A percentile compares a stretch with the other conserved stretches of the same genome.
Evolutionary conservation across 2,329 filamentous ascomycete genomes (phyloP).

Genomic region (Exutisphaerella laricina): DNA sequence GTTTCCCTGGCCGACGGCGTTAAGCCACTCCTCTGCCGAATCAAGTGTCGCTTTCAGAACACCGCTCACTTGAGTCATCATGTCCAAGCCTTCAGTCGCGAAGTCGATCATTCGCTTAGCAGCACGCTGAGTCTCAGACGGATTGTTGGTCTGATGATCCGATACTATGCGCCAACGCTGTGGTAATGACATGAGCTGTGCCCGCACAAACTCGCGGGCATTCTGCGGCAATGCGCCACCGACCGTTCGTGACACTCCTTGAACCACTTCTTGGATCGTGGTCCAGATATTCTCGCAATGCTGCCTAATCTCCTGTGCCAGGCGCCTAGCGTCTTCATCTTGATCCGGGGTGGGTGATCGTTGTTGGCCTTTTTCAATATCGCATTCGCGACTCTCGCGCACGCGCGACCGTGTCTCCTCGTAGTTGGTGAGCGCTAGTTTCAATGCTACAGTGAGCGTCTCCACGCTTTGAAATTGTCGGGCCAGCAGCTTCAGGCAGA

Average conservation of each 20-base stretch:
- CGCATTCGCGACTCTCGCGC: conserved; percentile 44
- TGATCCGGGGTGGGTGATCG: conserved; percentile 31
- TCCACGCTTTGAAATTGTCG: conserved; percentile 79
- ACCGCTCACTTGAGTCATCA: conserved; percentile 85
- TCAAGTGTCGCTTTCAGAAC: conserved; percentile 85
- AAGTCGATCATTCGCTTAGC: conserved; percentile 78
- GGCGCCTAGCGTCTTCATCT: conserved; percentile 47
- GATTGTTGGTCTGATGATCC: conserved; percentile 25
- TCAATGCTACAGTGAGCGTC: conserved; percentile 67
- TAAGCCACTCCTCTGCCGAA: conserved; percentile 88
- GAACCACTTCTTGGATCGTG: conserved; percentile 68
- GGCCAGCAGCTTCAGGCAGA: conserved; percentile 73
- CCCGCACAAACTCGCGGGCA: conserved; percentile 72
- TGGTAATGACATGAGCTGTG: conserved; percentile 77
- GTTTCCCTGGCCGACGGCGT: conserved; percentile 36
- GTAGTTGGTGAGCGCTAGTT: conserved; percentile 72
- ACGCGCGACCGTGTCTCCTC: conserved; percentile 49
- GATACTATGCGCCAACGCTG: conserved; percentile 73
- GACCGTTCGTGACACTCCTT: conserved; percentile 81
- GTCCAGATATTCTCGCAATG: conserved; percentile 46
- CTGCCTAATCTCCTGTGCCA: conserved; percentile 72
- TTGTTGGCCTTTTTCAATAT: conserved; percentile 26
- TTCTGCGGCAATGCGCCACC: conserved; percentile 90
- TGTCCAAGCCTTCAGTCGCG: conserved; percentile 84
- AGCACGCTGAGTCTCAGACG: conserved; percentile 45